Percentiles rank a stretch among this genome's conserved stretches.
phyloP scores from a whole-genome alignment of 441 rosid genomes.

The Populus hybrid region DNA sequence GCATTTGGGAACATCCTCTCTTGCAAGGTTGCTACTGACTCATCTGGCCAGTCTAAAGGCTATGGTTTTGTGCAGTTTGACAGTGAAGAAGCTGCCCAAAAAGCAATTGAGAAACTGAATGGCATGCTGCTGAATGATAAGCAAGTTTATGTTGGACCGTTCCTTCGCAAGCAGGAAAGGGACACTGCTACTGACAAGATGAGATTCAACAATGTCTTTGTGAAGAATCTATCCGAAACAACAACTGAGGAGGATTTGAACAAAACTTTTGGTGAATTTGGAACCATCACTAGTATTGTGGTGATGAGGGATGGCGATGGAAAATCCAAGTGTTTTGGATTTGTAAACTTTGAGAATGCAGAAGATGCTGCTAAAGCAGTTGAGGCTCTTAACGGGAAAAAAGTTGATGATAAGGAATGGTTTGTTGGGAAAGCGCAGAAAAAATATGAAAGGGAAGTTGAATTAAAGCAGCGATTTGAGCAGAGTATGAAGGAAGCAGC shows the following conservation, averaged over 20 bases:
- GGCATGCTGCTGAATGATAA: constrained; percentile 85
- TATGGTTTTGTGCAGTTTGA: constrained; percentile 73
- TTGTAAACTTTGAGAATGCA: constrained; percentile 61
- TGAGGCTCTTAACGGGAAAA: constrained; percentile 58
- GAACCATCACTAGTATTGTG: constrained; percentile 57
- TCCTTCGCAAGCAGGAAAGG: constrained; percentile 80
- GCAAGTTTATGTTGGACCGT: constrained; percentile 84
- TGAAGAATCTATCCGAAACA: constrained; percentile 69
- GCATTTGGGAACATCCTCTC: constrained; percentile 73
- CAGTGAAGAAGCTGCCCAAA: constrained; percentile 63
- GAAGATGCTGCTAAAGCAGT: constrained; percentile 70
- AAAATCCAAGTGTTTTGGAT: constrained; percentile 63
- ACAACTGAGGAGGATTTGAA: constrained; percentile 67
- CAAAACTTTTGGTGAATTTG: constrained; percentile 65
- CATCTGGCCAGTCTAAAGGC: constrained; percentile 78
- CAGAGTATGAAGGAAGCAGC: constrained; percentile 63
- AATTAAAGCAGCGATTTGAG: constrained; percentile 54
- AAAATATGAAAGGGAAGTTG: constrained; percentile 64
- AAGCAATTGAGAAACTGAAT: constrained; percentile 66
- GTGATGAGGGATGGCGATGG: constrained; percentile 65
- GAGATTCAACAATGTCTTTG: constrained; percentile 71
- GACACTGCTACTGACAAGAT: constrained; percentile 43
- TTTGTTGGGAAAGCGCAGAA: constrained; percentile 67
- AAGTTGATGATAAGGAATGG: constrained; percentile 62
- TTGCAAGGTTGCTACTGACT: constrained; percentile 76